Conservation (phyloP, 495 filamentous ascomycete species). For the Delitschia confertaspora region DNA sequence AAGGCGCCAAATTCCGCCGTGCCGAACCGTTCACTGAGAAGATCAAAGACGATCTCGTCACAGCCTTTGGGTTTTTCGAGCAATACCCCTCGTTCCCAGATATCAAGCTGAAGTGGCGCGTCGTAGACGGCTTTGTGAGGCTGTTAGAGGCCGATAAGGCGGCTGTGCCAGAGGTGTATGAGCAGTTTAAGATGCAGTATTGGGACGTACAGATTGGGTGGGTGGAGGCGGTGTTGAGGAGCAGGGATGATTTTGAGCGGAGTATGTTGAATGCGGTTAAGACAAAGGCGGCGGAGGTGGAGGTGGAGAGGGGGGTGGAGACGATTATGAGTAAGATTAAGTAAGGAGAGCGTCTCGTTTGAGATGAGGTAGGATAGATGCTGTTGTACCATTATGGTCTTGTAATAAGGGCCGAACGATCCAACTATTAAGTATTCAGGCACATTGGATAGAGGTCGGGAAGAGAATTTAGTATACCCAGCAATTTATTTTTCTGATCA, state of each 20-base stretch:
- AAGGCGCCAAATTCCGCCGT: slow-evolving; percentile 78
- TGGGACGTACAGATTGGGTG: slow-evolving; percentile 93
- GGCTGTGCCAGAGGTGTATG: slow-evolving; percentile 64
- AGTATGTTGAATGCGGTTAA: slow-evolving; percentile 81
- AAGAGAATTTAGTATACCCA: no score
- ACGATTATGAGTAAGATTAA: slow-evolving; percentile 88
- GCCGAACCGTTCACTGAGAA: slow-evolving; percentile 76
- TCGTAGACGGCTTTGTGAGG: slow-evolving; percentile 68
- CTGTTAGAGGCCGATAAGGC: slow-evolving; percentile 71
- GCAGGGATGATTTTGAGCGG: slow-evolving; percentile 87
- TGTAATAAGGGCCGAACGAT: no score
- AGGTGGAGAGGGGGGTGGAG: slow-evolving; percentile 60
- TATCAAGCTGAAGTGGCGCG: slow-evolving; percentile 86
- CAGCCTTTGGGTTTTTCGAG: slow-evolving; percentile 66
- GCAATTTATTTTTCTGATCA: no score
- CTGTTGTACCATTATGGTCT: no score
- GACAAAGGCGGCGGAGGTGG: slow-evolving; percentile 72
- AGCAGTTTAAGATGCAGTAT: slow-evolving; percentile 71
- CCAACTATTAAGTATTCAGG: no score
- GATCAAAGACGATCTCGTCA: slow-evolving; percentile 79
- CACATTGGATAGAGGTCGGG: no score
- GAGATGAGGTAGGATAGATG: not conserved
- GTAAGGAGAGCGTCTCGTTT: slow-evolving; percentile 34
- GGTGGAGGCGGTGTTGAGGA: slow-evolving; percentile 87
- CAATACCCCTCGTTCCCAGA: slow-evolving; percentile 53